Evolutionary conservation across 805 yeast genomes (phyloP), one percentile per base, ranked within the genome.

Genomic region (Saturnispora dispora): DNA sequence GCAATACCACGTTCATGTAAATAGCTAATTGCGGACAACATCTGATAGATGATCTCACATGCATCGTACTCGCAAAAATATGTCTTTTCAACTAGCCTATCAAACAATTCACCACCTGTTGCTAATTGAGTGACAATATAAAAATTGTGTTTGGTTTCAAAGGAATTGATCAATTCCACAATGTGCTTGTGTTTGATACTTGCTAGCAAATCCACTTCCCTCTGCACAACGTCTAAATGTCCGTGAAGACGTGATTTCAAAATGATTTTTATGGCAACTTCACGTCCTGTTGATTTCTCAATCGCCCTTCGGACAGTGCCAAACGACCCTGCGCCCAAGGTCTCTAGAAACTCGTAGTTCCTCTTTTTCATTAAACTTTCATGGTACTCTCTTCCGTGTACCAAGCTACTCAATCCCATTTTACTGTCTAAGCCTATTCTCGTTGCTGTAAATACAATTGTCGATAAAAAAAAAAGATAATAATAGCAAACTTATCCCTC

Each of bases 61-160:
- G 97, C 98, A 64, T 90, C 96, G 55, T 74, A 74, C 65, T 91
- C 99, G 5, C 96, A 87, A 67, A 88, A 91, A 51, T 82, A 76
- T 13, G 97, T 96, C 60, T 82, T 73, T 46, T 79, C 72, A 40
- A 89, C 76, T 55, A 91, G 88, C 50, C 97, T 72, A 55, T 90
- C 96, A 63, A 91, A 91, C 52, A 91, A 71, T 66, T 91, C 99
- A 47, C 99, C 99, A 30, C 99, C 99, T 2, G 89, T 84, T 23
- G 97, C 97, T 62, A 91, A 72, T 66, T 91, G 96, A 2, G 97
- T 91, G 18, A 88, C 96, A 53, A 91, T 84, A 63, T 88, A 91
- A 67, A 87, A 89, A 70, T 91, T 91, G 60, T 89, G 96, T 65
- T 79, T 85, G 28, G 88, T 79, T 70, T 91, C 97, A 64, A 91